These are phyloP conservation scores for Corinectria fuckeliana DNA, from an alignment of 2,329 filamentous ascomycete genomes.

Conservation along the genomic window DNA sequence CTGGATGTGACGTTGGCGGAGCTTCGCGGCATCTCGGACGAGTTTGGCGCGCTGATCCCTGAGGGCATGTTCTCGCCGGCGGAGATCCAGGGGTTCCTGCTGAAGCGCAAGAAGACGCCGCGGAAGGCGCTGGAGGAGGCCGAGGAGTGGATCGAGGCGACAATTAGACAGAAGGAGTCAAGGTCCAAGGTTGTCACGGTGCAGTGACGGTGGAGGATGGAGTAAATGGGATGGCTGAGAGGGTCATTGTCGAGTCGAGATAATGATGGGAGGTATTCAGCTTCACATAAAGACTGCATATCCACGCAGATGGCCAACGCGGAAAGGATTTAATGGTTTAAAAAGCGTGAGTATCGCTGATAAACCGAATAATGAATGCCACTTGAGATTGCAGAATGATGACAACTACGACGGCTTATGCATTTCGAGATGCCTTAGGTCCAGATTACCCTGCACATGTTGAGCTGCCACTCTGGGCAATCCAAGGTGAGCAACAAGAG, in stretches of 20 bases:
- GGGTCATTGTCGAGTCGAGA: neutral
- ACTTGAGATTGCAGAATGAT: no score
- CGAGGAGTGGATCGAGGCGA: constrained; percentile 59
- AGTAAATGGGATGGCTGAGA: neutral
- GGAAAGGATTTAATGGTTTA: neutral
- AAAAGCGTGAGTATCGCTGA: no score
- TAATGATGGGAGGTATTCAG: neutral
- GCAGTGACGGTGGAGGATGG: constrained; percentile 48
- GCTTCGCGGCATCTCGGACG: constrained; percentile 51
- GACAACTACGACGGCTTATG: neutral
- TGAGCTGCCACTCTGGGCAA: neutral
- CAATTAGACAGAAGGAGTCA: constrained; percentile 57
- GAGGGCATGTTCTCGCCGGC: constrained; percentile 62
- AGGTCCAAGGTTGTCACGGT: constrained; percentile 57
- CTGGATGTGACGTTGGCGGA: constrained; percentile 47
- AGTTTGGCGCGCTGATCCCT: constrained; percentile 62
- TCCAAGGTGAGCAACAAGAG: constrained; percentile 14
- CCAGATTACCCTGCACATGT: neutral
- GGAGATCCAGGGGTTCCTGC: constrained; percentile 69
- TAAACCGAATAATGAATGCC: no score
- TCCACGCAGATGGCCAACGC: neutral
- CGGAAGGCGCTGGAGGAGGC: constrained; percentile 60
- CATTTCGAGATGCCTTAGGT: neutral
- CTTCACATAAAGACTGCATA: neutral
- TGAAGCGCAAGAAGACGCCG: constrained; percentile 67